phyloP scores from a whole-genome alignment of 2,329 filamentous ascomycete species.

The Acephala macrosclerotiorum region DNA sequence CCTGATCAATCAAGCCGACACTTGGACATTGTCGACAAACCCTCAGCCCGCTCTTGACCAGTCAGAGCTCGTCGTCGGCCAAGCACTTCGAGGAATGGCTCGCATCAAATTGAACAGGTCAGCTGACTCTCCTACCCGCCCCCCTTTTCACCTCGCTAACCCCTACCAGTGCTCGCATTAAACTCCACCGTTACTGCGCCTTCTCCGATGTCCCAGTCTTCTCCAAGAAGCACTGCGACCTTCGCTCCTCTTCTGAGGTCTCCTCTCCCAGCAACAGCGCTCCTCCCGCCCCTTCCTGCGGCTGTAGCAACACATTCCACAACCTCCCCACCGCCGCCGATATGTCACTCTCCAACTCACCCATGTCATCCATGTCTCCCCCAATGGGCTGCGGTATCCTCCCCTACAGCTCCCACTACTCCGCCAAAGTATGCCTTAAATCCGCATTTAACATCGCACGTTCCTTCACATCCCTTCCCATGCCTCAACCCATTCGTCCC shows the following conservation, averaged over 20 bases:
- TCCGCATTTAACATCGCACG: conserved; percentile 56
- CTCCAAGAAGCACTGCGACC: conserved; percentile 56
- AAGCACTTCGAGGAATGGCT: conserved; percentile 54
- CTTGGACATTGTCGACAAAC: conserved; percentile 33
- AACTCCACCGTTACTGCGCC: conserved; percentile 58
- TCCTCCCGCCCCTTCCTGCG: conserved; percentile 20
- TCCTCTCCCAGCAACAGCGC: conserved; percentile 10
- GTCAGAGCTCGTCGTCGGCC: conserved; percentile 50
- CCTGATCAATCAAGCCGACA: conserved; percentile 34
- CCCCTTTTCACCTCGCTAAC: not conserved
- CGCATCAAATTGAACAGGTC: conserved; percentile 58
- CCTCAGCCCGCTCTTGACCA: conserved; percentile 46
- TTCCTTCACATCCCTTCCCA: conserved; percentile 54
- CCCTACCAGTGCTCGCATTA: conserved; percentile 54
- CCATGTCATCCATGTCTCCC: conserved; percentile 7
- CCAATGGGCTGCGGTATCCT: conserved; percentile 38
- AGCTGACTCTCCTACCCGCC: conserved; percentile 28
- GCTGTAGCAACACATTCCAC: conserved; percentile 32
- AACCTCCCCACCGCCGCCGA: conserved; percentile 21
- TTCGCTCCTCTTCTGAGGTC: conserved; percentile 40
- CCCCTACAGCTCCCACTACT: conserved; percentile 55
- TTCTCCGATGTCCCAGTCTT: conserved; percentile 60
- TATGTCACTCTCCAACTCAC: conserved; percentile 12
- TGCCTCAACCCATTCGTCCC: conserved; percentile 43
- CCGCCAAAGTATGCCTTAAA: conserved; percentile 57